Evolutionary conservation across 192 early-diverging fungal genomes (phyloP).

Genomic region (Chytriomyces hyalinus): DNA sequence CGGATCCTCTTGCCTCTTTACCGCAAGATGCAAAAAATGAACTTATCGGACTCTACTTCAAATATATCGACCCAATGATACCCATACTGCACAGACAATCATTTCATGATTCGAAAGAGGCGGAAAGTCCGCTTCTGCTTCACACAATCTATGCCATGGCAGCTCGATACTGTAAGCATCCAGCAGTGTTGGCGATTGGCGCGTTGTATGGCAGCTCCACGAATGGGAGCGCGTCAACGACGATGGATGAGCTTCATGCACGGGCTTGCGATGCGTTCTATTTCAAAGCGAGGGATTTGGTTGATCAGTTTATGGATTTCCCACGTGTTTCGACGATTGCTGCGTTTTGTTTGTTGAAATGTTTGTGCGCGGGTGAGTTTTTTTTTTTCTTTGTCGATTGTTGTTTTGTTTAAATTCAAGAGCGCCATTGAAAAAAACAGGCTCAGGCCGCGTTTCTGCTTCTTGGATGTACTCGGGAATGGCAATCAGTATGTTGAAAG

Average conservation of each 20-base stretch:
- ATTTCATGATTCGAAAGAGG: conserved; percentile 29
- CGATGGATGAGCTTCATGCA: conserved; percentile 3
- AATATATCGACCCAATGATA: conserved; percentile 42
- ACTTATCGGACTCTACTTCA: conserved; percentile 49
- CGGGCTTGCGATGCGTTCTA: conserved; percentile 48
- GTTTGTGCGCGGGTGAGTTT: conserved; percentile 46
- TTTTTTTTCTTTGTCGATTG: neutral
- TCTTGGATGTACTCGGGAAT: conserved; percentile 60
- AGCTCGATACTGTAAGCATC: conserved; percentile 49
- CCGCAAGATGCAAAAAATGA: conserved; percentile 47
- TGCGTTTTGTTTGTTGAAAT: conserved; percentile 44
- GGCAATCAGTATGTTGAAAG: conserved; percentile 55
- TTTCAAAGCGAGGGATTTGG: conserved; percentile 46
- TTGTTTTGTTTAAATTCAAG: neutral
- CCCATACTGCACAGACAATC: conserved; percentile 42
- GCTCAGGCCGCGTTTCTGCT: conserved; percentile 41
- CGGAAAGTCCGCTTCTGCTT: conserved; percentile 42
- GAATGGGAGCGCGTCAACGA: neutral
- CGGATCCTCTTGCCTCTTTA: conserved; percentile 7
- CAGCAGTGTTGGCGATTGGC: conserved; percentile 24
- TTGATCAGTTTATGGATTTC: conserved; percentile 51
- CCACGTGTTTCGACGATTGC: conserved; percentile 40
- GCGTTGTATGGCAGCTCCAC: neutral
- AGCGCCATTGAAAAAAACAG: neutral
- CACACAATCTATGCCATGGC: conserved; percentile 54